A percentile compares a stretch with the other conserved stretches of the same genome.
These are phyloP conservation scores for Trichoderma semiorbis DNA, from an alignment of 2,329 filamentous ascomycete species.

Conservation along the genomic window DNA sequence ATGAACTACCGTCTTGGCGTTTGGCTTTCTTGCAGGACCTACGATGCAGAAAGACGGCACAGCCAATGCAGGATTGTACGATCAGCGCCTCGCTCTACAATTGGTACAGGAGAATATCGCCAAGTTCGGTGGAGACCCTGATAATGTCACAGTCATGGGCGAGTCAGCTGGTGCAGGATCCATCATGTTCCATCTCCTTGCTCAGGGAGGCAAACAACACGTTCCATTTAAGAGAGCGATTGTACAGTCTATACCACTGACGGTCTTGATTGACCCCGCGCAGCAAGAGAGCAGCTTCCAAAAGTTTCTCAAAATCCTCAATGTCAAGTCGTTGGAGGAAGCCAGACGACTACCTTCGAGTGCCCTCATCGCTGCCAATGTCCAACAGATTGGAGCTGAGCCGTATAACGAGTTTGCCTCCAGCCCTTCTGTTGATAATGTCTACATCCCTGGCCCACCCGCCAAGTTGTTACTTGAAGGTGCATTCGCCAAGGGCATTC, in stretches of 20 bases:
- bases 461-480: background rate
- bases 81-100: conserved; percentile 53
- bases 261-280: background rate
- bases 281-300: background rate
- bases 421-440: background rate
- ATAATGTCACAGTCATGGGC: background rate
- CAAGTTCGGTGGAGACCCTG: background rate
- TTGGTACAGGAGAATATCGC: conserved; percentile 52
- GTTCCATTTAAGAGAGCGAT: background rate
- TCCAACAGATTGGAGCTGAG: background rate
- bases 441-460: background rate
- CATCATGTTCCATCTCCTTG: background rate
- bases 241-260: background rate
- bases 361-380: background rate
- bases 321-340: background rate
- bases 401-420: background rate
- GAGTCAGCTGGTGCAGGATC: background rate
- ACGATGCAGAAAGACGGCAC: conserved; percentile 48
- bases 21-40: conserved; percentile 57
- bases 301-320: background rate
- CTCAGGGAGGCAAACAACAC: background rate
- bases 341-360: background rate
- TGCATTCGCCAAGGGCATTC: background rate
- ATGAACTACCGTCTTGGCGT: conserved; percentile 54
- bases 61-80: conserved; percentile 57